Base-by-base conservation (phyloP, 2,329 filamentous ascomycete genomes). In the Nothophaeocryptopus gaeumannii region DNA sequence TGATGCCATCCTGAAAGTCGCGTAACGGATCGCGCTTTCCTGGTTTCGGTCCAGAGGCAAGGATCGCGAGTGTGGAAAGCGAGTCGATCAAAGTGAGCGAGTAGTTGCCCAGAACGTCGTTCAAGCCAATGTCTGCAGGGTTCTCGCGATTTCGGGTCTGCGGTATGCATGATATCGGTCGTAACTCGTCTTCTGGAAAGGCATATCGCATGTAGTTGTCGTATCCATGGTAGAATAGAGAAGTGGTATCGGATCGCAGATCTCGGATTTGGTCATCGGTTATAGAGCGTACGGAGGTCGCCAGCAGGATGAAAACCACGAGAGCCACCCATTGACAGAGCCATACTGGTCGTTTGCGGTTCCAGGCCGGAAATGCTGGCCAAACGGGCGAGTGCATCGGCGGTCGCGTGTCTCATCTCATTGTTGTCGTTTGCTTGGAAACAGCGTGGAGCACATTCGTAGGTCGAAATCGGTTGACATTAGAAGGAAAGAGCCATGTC, bases 211-310 rank as follows among this genome's bases (percentile, higher is more conserved):
- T 93, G 75, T 99, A 99, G 70, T 92, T 95, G 72, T 91, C 84
- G 74, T 85, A 97, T 53, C 93, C 93, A 76, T 99, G 93, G 70
- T 95, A 96, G 75, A 97, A 97, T 79, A 97, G 89, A 60, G 88
- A 79, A 50, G 66, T 61, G 20, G 75, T 75, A 55, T 77, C 74
- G 61, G 72, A 72, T 59, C 71, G 67, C 35, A 77, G 63, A 36
- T 54, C 53, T 8, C 63, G 50, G 39, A 73, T 66, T 30, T 62
- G 58, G 45, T 74, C 70, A 72, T 70, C 69, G 50, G 71, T 69
- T 74, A 77, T 76, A 69, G 71, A 26, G 42, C 20, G 20, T 26
- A 26, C 20, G 20, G 20, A 26, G 20, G 20, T 26, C 20, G 20
- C 20, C 20, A 26, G 20, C 20, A 26, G 20, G 20, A 7, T 26